phyloP scores from a whole-genome alignment of 148 eudicot species.

The Pharnaceum exiguum region DNA sequence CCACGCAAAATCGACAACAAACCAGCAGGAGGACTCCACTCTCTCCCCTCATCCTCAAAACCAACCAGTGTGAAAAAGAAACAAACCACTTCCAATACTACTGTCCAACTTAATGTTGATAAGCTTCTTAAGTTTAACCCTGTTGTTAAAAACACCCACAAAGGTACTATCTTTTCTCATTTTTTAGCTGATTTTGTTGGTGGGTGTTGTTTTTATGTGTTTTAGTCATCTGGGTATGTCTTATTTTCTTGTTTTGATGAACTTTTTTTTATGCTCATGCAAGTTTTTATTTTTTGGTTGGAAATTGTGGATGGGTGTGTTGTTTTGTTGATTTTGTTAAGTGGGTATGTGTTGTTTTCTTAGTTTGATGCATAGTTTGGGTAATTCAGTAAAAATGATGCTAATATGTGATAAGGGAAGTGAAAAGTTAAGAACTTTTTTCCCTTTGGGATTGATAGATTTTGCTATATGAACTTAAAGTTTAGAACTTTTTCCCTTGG shows the following conservation, averaged over 20 bases:
- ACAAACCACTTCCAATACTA: slow-evolving; percentile 15
- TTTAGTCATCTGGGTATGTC: slow-evolving; percentile 1
- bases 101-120: slow-evolving; percentile 36
- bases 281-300: not conserved
- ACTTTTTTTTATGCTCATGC: not conserved
- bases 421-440: not conserved
- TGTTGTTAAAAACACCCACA: slow-evolving; percentile 6
- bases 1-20: slow-evolving; percentile 33
- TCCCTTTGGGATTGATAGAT: no score
- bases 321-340: not conserved
- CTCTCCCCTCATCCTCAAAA: slow-evolving; percentile 15
- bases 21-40: no score
- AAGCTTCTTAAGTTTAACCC: slow-evolving; percentile 44
- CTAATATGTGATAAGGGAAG: not conserved
- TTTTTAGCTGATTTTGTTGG: not conserved
- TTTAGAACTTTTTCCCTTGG: no score
- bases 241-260: not conserved
- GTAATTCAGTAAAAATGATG: no score
- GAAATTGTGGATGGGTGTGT: not conserved
- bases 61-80: slow-evolving; percentile 15
- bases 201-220: not conserved
- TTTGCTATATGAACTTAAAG: no score
- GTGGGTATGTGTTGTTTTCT: not conserved
- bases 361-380: no score
- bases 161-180: slow-evolving; percentile 28